Percentiles rank a stretch among this genome's conserved stretches.
These are phyloP conservation scores for Podospora comata DNA, from an alignment of 495 filamentous ascomycete species.

Conservation along the genomic window DNA sequence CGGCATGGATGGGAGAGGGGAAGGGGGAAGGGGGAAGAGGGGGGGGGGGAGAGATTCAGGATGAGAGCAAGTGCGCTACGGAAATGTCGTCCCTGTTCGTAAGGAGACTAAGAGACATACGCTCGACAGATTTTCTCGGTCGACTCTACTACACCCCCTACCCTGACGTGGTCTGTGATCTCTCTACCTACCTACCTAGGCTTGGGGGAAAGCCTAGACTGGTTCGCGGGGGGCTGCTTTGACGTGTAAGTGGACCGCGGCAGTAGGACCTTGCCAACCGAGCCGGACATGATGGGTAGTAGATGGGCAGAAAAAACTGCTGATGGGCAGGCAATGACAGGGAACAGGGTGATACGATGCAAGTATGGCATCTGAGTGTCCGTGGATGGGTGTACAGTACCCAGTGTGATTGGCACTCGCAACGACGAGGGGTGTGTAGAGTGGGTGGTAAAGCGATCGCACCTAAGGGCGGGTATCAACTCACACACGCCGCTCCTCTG, in stretches of 20 bases:
- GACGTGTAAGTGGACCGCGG: constrained; percentile 23
- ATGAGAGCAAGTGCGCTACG: constrained; percentile 4
- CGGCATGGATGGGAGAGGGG: constrained; percentile 21
- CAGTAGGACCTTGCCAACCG: constrained; percentile 5
- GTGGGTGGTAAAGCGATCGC: not conserved
- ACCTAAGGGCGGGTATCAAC: not conserved
- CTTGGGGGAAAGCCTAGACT: constrained; percentile 2
- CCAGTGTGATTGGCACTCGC: constrained; percentile 3
- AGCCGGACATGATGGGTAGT: not conserved
- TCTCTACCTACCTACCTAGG: not conserved
- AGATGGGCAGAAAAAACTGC: constrained; percentile 8
- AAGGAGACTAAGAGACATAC: not conserved
- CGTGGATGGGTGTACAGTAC: constrained; percentile 18
- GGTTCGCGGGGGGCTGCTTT: constrained; percentile 13
- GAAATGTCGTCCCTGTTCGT: not conserved
- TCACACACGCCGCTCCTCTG: constrained; percentile 3
- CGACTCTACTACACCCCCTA: constrained; percentile 10
- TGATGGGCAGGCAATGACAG: constrained; percentile 2
- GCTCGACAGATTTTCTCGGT: constrained; percentile 3
- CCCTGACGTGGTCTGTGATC: not conserved
- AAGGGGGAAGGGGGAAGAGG: too few species aligned
- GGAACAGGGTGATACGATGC: constrained; percentile 3
- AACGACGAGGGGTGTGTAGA: not conserved
- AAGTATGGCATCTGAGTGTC: not conserved
- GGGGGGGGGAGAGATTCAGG: not conserved